Evolutionary conservation across 2,329 filamentous ascomycete species (phyloP).

Genomic region (Dactylonectria macrodidyma): DNA sequence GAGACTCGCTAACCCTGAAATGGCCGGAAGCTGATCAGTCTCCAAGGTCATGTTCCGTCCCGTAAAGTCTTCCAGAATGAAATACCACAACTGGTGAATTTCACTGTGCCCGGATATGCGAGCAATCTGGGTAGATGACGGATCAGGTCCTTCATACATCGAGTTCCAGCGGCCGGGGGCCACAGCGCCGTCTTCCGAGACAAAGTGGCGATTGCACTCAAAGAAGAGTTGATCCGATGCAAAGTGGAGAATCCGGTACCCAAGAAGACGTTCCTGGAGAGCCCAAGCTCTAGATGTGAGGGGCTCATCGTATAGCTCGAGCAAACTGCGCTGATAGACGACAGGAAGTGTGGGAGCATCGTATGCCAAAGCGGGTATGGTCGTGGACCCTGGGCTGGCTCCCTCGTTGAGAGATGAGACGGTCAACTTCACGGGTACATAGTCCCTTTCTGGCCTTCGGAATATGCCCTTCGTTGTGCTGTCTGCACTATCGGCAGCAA

Average conservation of each 20-base stretch:
- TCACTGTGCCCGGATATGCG: neutral
- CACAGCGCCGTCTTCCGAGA: conserved; percentile 27
- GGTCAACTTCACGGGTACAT: neutral
- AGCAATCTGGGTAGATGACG: neutral
- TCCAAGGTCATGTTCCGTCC: neutral
- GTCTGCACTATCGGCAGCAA: conserved; percentile 15
- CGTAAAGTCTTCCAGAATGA: conserved; percentile 14
- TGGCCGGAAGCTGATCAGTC: conserved; percentile 10
- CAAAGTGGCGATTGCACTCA: conserved; percentile 28
- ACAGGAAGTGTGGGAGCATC: neutral
- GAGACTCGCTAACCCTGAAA: conserved; percentile 9
- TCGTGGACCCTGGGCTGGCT: neutral
- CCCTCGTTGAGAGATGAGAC: neutral
- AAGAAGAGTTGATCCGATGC: conserved; percentile 25
- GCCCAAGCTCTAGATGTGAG: conserved; percentile 28
- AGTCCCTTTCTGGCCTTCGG: neutral
- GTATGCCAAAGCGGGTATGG: neutral
- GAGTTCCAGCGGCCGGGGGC: conserved; percentile 21
- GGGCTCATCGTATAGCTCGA: conserved; percentile 8
- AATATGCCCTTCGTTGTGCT: neutral
- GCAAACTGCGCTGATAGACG: neutral
- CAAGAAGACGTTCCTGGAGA: conserved; percentile 28
- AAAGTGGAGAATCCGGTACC: conserved; percentile 23
- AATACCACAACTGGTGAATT: conserved; percentile 17
- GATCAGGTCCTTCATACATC: neutral